Conservation (phyloP, 345 rosid genomes). For the Rhizophora apiculata region DNA sequence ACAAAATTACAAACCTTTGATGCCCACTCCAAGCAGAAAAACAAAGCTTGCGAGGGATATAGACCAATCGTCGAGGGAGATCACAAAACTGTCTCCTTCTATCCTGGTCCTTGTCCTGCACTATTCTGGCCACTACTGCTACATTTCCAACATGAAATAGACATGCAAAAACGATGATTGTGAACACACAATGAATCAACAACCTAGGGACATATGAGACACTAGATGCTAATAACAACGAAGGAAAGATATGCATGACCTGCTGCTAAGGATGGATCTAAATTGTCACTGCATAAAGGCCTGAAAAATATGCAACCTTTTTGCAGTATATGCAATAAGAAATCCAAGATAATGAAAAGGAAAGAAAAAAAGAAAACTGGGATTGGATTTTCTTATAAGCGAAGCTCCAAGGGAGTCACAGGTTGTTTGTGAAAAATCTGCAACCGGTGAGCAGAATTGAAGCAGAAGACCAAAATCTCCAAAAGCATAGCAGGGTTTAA, state of each 20-base stretch:
- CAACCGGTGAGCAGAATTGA: slow-evolving; percentile 31
- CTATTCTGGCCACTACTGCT: slow-evolving; percentile 3
- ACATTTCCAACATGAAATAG: slow-evolving; percentile 15
- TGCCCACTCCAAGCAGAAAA: slow-evolving; percentile 42
- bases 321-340: slow-evolving; percentile 11
- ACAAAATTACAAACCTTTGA: slow-evolving; percentile 23
- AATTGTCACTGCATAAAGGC: slow-evolving; percentile 25
- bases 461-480: background rate
- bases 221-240: background rate
- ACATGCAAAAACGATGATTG: background rate
- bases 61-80: slow-evolving; percentile 49
- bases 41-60: slow-evolving; percentile 37
- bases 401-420: slow-evolving; percentile 7
- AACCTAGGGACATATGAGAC: background rate
- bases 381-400: background rate
- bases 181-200: slow-evolving; percentile 5
- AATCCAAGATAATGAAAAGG: background rate
- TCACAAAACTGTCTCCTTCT: slow-evolving; percentile 64
- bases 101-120: slow-evolving; percentile 21
- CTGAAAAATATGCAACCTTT: slow-evolving; percentile 46
- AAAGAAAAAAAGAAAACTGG: background rate
- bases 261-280: no score
- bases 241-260: background rate
- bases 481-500: background rate
- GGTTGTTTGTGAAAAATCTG: slow-evolving; percentile 42